A percentile compares a stretch with the other conserved stretches of the same genome.
Conservation (phyloP, 805 yeast species). For the Starmerella asiatica region DNA sequence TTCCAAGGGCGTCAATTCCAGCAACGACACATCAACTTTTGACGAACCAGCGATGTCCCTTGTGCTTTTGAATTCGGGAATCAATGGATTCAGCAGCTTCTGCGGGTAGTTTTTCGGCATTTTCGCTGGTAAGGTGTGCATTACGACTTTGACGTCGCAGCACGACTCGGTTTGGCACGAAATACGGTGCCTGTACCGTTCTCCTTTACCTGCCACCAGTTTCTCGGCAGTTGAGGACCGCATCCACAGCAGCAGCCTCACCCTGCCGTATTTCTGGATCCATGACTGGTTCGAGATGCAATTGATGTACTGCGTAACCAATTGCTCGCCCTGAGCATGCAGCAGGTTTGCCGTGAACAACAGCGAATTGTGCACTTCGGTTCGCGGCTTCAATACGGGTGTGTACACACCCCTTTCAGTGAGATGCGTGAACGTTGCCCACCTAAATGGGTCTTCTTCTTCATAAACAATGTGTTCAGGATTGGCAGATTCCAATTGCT, state of each 20-base stretch:
- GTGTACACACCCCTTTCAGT: slow-evolving; percentile 34
- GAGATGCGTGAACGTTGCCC: slow-evolving; percentile 46
- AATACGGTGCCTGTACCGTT: slow-evolving; percentile 43
- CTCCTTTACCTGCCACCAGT: slow-evolving; percentile 44
- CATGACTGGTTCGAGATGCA: slow-evolving; percentile 60
- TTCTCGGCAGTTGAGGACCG: slow-evolving; percentile 48
- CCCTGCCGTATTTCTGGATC: slow-evolving; percentile 61
- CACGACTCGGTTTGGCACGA: slow-evolving; percentile 53
- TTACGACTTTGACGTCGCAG: slow-evolving; percentile 36
- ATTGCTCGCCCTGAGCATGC: slow-evolving; percentile 46
- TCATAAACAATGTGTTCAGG: slow-evolving; percentile 23
- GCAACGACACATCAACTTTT: slow-evolving; percentile 30
- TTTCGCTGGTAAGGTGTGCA: slow-evolving; percentile 19
- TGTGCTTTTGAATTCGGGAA: slow-evolving; percentile 2
- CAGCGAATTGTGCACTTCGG: slow-evolving; percentile 39
- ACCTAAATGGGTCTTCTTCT: slow-evolving; percentile 46
- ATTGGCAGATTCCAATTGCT: slow-evolving; percentile 7
- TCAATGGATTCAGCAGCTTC: slow-evolving; percentile 11
- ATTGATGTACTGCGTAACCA: slow-evolving; percentile 59
- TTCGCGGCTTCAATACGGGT: slow-evolving; percentile 29
- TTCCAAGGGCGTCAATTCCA: slow-evolving; percentile 43
- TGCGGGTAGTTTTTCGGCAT: slow-evolving; percentile 9
- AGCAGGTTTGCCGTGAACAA: slow-evolving; percentile 49
- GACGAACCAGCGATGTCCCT: slow-evolving; percentile 13
- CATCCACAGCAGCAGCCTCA: slow-evolving; percentile 59